Evolutionary conservation across 495 filamentous ascomycete genomes (phyloP), one percentile per base, ranked within the genome.

Genomic region (Neurospora discreta): DNA sequence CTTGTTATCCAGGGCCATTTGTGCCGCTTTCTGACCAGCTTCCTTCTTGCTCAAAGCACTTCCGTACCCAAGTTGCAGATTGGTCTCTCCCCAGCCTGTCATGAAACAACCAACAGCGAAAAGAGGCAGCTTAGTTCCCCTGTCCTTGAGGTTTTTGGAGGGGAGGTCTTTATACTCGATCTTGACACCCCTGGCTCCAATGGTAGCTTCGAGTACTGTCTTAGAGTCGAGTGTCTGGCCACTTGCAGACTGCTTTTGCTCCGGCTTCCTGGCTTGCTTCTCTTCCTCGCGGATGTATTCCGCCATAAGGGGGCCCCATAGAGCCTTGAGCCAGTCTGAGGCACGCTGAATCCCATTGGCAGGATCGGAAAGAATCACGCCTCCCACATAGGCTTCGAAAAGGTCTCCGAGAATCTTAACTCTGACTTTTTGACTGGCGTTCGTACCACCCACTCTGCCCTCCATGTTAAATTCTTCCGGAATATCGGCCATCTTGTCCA

Each of bases 321-420:
- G 78, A 11, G 81, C 79, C 65, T 85, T 87, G 68, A 97, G 78
- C 92, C 93, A 97, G 33, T 84, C 74, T 70, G 90, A 84, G 9
- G 84, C 90, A 18, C 82, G 83, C 69, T 77, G 72, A 68, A 91
- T 85, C 8, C 93, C 93, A 52, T 87, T 75, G 13, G 76, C 79
- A 0, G 87, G 81, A 76, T 91, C 85, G 15, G 89, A 89, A 10
- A 93, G 80, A 60, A 96, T 85, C 33, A 92, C 78, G 15, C 91
- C 93, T 23, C 92, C 94, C 11, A 94, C 87, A 78, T 95, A 97
- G 2, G 94, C 90, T 80, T 97, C 94, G 77, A 97, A 94, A 10
- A 97, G 86, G 79, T 97, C 94, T 10, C 89, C 94, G 68, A 89
- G 81, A 20, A 90, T 87, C 78, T 97, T 97, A 36, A 75, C 81